Base-by-base conservation (phyloP, 306 rosid species). In the Sindora glabra region DNA sequence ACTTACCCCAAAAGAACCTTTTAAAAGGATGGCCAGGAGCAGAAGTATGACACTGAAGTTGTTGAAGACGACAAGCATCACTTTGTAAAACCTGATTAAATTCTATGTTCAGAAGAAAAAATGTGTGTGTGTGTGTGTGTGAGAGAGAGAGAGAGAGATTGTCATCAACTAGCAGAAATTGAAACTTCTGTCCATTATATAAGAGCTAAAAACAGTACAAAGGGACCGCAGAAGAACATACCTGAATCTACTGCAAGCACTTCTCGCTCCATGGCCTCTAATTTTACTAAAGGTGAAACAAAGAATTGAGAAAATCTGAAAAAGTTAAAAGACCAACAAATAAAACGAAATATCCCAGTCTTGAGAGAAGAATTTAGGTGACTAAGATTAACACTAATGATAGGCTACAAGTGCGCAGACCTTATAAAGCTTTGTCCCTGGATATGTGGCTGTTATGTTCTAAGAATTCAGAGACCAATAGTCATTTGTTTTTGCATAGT, bases 171-270 rank as follows among this genome's bases (percentile, higher is more conserved):
- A 50, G 59, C 22, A 76, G 41, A 62, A 64, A 58, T 46, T 51
- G 51, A 27, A 26, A 38, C 41, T 26, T 48, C 64, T 63, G 18
- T 25, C 27, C 45, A 27, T 39, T 40, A 42, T 39, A 8, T 29
- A 58, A 57, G 61, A 25, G 53, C 9, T 34, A 58, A 71, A 67
- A 59, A 29, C 23, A 36, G 59, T 15, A 62, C 18, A 22, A 33
- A 42, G 10, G 42, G 66, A 59, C 56, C 34, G 51, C 56, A 79
- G 46, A 61, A 21, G 32, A 36, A 64, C 12, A 68, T 49, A 92
- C 99, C 99, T 74, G 99, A 92, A 83, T 92, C 96, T 67, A 92
- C 87, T 27, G 99, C 96, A 41, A 79, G 99, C 46, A 92, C 85
- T 76, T 92, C 99, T 71, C 99, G 79, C 56, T 88, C 99, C 96